phyloP scores from a whole-genome alignment of 1,284 basidiomycete species.

The Ceratobasidium sp. region DNA sequence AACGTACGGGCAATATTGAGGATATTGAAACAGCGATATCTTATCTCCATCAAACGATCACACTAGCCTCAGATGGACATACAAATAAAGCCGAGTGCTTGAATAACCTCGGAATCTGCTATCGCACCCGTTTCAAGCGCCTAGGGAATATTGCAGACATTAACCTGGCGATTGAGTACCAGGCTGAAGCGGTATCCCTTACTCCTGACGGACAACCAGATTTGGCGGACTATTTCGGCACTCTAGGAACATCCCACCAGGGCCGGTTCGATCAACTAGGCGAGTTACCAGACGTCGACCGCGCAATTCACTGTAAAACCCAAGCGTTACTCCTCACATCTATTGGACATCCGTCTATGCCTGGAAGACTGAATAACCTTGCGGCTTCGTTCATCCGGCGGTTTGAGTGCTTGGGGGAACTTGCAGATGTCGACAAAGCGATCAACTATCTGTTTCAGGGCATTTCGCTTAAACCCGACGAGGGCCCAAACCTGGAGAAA shows the following conservation, averaged over 20 bases:
- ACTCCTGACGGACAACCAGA: slow-evolving; percentile 2
- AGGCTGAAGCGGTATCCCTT: neutral
- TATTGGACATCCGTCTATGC: neutral
- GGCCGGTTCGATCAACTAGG: neutral
- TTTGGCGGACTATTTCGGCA: neutral
- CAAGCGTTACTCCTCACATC: neutral
- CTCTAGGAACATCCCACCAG: slow-evolving; percentile 7
- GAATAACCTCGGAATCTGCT: neutral
- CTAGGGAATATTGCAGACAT: neutral
- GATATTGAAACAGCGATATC: slow-evolving; percentile 12
- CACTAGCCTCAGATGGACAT: slow-evolving; percentile 1
- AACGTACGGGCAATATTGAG: neutral
- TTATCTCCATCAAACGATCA: neutral
- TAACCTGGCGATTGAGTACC: neutral
- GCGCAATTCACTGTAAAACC: neutral
- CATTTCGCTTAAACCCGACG: neutral
- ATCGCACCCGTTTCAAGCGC: neutral
- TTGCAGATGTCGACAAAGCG: slow-evolving; percentile 12
- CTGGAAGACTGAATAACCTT: neutral
- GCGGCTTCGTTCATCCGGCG: neutral
- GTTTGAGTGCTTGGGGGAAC: neutral
- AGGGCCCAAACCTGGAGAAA: neutral
- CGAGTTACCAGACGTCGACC: neutral
- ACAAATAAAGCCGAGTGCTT: neutral
- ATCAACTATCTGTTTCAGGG: neutral